Base-by-base conservation (phyloP, 2,329 filamentous ascomycete genomes). In the Trichoderma cornu-damae region DNA sequence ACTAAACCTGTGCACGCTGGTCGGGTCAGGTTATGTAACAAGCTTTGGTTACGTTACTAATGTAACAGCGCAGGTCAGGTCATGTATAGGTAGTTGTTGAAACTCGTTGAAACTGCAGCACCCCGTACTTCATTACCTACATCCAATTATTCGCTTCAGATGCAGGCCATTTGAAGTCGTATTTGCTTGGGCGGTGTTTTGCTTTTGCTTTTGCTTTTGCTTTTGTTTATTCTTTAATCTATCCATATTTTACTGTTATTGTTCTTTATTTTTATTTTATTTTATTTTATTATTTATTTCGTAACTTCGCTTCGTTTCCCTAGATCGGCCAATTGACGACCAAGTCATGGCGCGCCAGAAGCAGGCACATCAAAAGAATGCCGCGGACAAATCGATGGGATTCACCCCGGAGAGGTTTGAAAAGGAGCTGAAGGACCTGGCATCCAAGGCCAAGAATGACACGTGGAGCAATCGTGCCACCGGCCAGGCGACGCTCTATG, bases 321-420 rank as follows among this genome's bases (percentile, higher is more conserved):
- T 55, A 14, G 2, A 32, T 32, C n/a, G n/a, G n/a, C 16, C 12
- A n/a, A 30, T 57, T 16, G 11, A n/a, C 37, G 8, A 37, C 56
- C 43, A 42, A 40, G 18, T 9, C 47, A 58, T 58, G 55, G 24
- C 55, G 22, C 55, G 28, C 11, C 24, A 34, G 28, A 47, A 43
- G n/a, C 30, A 42, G 12, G 42, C 40, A 35, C n/a, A 51, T 11
- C 12, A 47, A 14, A 43, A 52, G 18, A 43, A 32, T 20, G 37
- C 51, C 14, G 47, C 44, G 38, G 42, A 53, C 57, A 53, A 62
- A 59, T 58, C 68, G 12, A 61, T 69, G 52, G 64, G 72, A 37
- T 74, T 78, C 65, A 78, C 77, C 3, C 76, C 77, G n/a, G 73
- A 80, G 59, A 73, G 72, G 48, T 82, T 82, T 64, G 79, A 82